Evolutionary conservation across 2,329 filamentous ascomycete species (phyloP), one percentile per base, ranked within the genome.

Genomic region (Fusarium lateritium): DNA sequence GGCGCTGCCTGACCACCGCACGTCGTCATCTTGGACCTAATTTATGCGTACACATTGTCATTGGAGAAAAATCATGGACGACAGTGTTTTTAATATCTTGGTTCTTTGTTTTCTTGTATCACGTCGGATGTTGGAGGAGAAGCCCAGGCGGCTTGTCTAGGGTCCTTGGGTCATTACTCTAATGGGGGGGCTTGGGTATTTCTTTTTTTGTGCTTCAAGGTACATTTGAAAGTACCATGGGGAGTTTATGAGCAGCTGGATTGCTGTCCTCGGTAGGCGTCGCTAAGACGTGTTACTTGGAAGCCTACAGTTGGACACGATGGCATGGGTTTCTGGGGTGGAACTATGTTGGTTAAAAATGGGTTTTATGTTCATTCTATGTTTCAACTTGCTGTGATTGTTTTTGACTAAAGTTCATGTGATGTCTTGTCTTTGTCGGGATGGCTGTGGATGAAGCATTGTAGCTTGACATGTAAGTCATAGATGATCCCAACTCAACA

Each of bases 61-160:
- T 54, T 62, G 68, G 62, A 74, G 70, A 68, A 71, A 64, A 67
- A 65, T 44, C 58, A 66, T 69, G 62, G 58, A 67, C 54, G 71
- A 70, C 56, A 61, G 58, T 69, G 66, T 70, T 73, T 64, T 74
- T 74, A 75, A 73, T 55, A 64, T 54, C 53, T 57, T 71, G 43
- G 62, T 68, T 50, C 57, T 62, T 65, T 63, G 57, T 61, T 59
- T 50, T 72, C 64, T 60, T 53, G 64, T 67, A 56, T 72, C 51
- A 72, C 71, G 64, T 69, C 55, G 60, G 69, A 63, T 68, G 70
- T 71, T 56, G 66, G 73, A 10, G 69, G 69, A 70, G 63, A 69
- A 76, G 74, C 77, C 78, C 78, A 71, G 78, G 77, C 68, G 78
- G 78, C 75, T 77, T 73, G 65, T 62, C 52, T 68, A 71, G 55